A percentile compares a stretch with the other conserved stretches of the same genome.
Evolutionary conservation across 345 rosid species (phyloP).

Genomic region (Isatis tinctoria): DNA sequence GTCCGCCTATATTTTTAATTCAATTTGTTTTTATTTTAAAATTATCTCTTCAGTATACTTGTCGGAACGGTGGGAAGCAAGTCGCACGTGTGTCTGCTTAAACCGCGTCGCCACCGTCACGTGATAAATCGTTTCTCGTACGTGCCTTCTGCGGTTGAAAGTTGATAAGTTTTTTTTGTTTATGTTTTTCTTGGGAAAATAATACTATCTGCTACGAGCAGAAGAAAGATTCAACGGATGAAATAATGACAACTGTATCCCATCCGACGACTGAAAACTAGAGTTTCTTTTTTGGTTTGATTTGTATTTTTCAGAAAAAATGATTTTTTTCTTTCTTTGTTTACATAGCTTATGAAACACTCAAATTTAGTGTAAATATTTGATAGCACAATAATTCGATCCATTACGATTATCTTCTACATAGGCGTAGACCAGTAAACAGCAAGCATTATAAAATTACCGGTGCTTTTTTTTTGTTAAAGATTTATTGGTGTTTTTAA

Average conservation of each 20-base stretch:
- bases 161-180: neutral
- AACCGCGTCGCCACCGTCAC: constrained; percentile 37
- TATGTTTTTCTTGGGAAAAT: neutral
- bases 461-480: too few species aligned
- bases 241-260: neutral
- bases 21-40: neutral
- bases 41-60: neutral
- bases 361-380: too few species aligned
- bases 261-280: neutral
- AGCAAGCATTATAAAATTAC: neutral
- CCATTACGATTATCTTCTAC: neutral
- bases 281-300: neutral
- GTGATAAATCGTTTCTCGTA: constrained; percentile 36
- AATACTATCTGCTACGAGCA: neutral
- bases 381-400: too few species aligned
- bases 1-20: constrained; percentile 5
- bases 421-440: neutral
- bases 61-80: constrained; percentile 45
- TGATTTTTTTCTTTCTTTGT: too few species aligned
- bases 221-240: neutral
- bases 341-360: too few species aligned
- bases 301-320: too few species aligned
- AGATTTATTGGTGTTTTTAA: neutral
- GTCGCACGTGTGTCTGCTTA: constrained; percentile 56
- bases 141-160: constrained; percentile 30